Evolutionary conservation across 1,139 yeast species (phyloP).

Genomic region (Casaregolazyma suthepensis): DNA sequence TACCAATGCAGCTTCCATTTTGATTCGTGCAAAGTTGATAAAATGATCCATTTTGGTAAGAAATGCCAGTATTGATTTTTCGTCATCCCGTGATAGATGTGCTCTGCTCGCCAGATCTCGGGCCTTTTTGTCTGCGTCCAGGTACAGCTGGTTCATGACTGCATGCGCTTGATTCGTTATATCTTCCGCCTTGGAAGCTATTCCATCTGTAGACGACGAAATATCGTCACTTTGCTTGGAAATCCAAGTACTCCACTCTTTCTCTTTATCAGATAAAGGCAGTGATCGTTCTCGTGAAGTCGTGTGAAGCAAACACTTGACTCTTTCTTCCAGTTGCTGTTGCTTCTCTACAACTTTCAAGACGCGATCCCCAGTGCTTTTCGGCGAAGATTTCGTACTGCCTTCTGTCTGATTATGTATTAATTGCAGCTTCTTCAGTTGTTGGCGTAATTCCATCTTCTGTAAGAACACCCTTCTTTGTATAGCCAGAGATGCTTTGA

Average conservation of each 20-base stretch:
- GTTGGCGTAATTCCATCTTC: conserved; percentile 35
- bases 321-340: conserved; percentile 29
- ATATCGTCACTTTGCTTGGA: conserved; percentile 25
- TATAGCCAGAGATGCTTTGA: conserved; percentile 29
- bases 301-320: conserved; percentile 28
- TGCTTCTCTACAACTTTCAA: conserved; percentile 28
- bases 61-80: neutral
- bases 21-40: conserved; percentile 1
- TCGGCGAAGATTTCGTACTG: conserved; percentile 24
- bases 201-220: conserved; percentile 8
- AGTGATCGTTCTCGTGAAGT: conserved; percentile 26
- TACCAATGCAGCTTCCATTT: conserved; percentile 2
- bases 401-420: conserved; percentile 8
- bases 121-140: neutral
- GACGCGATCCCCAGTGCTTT: conserved; percentile 11
- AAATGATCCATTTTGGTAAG: conserved; percentile 3
- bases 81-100: neutral
- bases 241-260: conserved; percentile 42
- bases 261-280: conserved; percentile 38
- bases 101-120: neutral
- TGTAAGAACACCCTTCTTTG: conserved; percentile 32
- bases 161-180: neutral
- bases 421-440: conserved; percentile 26
- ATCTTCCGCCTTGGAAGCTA: neutral
- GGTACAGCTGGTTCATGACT: conserved; percentile 13